These are phyloP conservation scores for Zychaea mexicana DNA, from an alignment of 371 early-diverging fungal species.

Conservation along the genomic window DNA sequence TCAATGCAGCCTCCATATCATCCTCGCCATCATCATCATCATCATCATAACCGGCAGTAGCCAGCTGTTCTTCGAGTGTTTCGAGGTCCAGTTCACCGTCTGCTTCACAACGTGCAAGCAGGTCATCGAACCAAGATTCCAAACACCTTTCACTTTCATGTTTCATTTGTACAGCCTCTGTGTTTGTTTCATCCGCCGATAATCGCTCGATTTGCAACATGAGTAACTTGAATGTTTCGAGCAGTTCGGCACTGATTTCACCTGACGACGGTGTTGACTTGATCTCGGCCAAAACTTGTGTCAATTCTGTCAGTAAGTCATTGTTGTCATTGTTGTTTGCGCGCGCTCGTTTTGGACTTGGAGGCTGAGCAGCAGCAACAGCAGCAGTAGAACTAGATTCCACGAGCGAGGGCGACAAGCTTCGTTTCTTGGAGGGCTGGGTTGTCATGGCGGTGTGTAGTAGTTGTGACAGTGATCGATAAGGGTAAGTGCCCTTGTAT, in stretches of 20 bases:
- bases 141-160: constrained; percentile 43
- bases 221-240: constrained; percentile 42
- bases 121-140: constrained; percentile 50
- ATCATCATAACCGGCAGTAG: constrained; percentile 1
- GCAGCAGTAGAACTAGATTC: not conserved
- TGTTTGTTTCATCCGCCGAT: constrained; percentile 37
- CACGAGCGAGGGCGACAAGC: not conserved
- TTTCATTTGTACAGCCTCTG: constrained; percentile 35
- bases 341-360: not conserved
- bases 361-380: too few species aligned
- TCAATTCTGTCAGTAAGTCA: constrained; percentile 29
- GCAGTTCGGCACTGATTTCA: constrained; percentile 45
- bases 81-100: constrained; percentile 34
- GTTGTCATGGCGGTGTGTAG: not conserved
- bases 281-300: constrained; percentile 40
- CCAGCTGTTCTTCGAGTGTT: constrained; percentile 23
- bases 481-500: not conserved
- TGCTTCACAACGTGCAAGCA: constrained; percentile 44
- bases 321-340: constrained; percentile 2
- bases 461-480: not conserved
- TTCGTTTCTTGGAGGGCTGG: constrained; percentile 8
- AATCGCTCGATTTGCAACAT: constrained; percentile 43
- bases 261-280: constrained; percentile 44
- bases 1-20: constrained; percentile 18
- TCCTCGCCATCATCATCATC: constrained; percentile 23